These are phyloP conservation scores for Thermomucor indicae-seudaticae DNA, from an alignment of 371 early-diverging fungal species.

Conservation along the genomic window DNA sequence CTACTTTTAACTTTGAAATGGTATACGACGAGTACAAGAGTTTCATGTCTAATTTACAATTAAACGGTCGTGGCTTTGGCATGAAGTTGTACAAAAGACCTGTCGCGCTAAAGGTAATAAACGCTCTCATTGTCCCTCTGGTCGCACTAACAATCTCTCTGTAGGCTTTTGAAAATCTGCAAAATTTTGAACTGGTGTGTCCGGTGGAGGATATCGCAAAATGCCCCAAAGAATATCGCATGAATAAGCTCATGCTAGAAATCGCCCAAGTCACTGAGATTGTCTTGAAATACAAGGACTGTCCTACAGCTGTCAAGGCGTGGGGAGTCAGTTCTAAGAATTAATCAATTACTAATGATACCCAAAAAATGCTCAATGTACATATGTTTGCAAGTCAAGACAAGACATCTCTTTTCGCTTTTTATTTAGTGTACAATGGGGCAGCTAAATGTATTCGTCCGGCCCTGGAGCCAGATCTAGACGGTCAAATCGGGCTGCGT, in stretches of 20 bases:
- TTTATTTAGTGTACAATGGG: too few relatives aligned
- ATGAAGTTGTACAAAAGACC: constrained; percentile 73
- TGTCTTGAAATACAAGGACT: constrained; percentile 51
- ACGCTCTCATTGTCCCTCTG: too few relatives aligned
- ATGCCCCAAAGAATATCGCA: constrained; percentile 82
- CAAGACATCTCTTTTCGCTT: too few relatives aligned
- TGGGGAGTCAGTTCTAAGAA: too few relatives aligned
- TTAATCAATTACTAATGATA: too few relatives aligned
- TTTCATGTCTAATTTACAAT: constrained; percentile 60
- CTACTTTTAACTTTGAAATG: constrained; percentile 91
- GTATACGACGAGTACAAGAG: constrained; percentile 87
- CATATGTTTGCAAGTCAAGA: too few relatives aligned
- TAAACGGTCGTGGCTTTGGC: constrained; percentile 55
- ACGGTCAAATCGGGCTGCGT: constrained; percentile 45
- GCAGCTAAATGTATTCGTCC: constrained; percentile 22
- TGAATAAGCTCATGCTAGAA: constrained; percentile 76
- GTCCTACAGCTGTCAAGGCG: constrained; percentile 48
- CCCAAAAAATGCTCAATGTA: too few relatives aligned
- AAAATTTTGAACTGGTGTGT: constrained; percentile 65
- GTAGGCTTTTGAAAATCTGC: constrained; percentile 74
- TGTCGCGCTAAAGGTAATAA: constrained; percentile 75
- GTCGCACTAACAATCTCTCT: not conserved
- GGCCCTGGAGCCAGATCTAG: constrained; percentile 55
- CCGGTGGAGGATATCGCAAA: constrained; percentile 55
- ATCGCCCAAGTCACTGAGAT: constrained; percentile 65